phyloP scores from a whole-genome alignment of 2,329 filamentous ascomycete genomes.

The Xylaria sp. region DNA sequence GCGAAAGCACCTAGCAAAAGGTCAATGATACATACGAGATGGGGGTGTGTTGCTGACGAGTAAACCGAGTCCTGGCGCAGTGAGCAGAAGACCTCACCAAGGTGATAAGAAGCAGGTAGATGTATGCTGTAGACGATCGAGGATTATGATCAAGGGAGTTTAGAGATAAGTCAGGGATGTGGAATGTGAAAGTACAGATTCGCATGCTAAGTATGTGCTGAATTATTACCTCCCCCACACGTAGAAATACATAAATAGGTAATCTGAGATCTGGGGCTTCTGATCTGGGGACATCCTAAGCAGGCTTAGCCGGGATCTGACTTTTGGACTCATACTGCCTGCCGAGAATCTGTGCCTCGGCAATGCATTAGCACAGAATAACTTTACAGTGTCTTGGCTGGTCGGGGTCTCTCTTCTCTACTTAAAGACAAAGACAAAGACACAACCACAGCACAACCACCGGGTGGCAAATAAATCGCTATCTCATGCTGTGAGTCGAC shows the following conservation, averaged over 20 bases:
- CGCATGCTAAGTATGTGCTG: not conserved
- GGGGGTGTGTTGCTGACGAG: not conserved
- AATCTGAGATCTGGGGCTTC: not conserved
- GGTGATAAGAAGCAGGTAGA: not conserved
- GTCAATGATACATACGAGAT: not conserved
- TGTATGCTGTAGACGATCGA: not conserved
- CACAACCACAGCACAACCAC: not conserved
- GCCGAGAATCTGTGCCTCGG: not conserved
- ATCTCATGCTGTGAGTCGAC: conserved; percentile 11
- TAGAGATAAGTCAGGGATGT: not conserved
- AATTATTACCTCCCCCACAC: not conserved
- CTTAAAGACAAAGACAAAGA: not conserved
- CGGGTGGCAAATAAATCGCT: conserved; percentile 4
- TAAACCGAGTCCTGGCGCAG: not conserved
- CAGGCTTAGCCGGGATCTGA: not conserved
- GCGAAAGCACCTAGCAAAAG: not conserved
- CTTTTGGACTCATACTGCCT: too few species aligned
- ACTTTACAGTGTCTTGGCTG: conserved; percentile 5
- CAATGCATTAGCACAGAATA: too few species aligned
- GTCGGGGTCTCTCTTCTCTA: not conserved
- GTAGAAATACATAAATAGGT: not conserved
- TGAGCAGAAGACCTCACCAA: not conserved
- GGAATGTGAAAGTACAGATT: not conserved
- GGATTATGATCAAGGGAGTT: not conserved
- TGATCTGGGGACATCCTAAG: not conserved